Base-by-base conservation (phyloP, 2,329 filamentous ascomycete species). In the Septoria linicola region DNA sequence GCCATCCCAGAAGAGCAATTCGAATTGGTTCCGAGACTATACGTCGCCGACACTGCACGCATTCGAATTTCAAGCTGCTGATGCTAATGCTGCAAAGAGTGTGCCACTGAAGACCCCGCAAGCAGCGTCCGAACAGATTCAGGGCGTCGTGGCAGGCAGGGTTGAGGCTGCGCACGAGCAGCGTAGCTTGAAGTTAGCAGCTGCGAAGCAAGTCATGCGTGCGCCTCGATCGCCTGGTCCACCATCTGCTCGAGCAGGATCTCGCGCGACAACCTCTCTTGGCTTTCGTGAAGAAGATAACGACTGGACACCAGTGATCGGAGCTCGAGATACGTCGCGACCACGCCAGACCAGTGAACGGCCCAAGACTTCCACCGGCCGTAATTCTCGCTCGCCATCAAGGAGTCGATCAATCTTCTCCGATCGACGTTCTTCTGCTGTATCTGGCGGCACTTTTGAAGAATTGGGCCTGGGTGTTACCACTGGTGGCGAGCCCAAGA, bases 21-120 rank as follows among this genome's bases (percentile, higher is more conserved):
- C 44, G 16, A 21, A 41, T 16, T 48, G 44, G 44, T 48, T 40
- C 10, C 23, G 44, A 32, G 44, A 48, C 27, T 48, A 36, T 16
- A 48, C 36, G 7, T 40, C 44, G 2, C 14, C 10, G 16, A 40
- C 16, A 7, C 35, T 27, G 16, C 36, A 48, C 16, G 44, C 44
- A 40, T 48, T 48, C 27, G 44, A 48, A 17, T 41, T 48, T 17
- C 34, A 40, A 19, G 21, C 25, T 14, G 14, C 23, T 10, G 8
- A 48, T 20, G 17, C 17, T 25, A n/a, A 23, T 7, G 14, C 19
- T 5, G 16, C 36, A 23, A 48, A 23, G 25, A 8, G 14, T 8
- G 10, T 16, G 19, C 35, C 44, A 16, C 35, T 23, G 4, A 11
- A 23, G 3, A 48, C 44, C 19, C 44, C 44, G 8, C 44, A 48